A percentile compares a stretch with the other conserved stretches of the same genome.
Evolutionary conservation across 2,329 filamentous ascomycete species (phyloP).

Genomic region (Colletotrichum musicola): DNA sequence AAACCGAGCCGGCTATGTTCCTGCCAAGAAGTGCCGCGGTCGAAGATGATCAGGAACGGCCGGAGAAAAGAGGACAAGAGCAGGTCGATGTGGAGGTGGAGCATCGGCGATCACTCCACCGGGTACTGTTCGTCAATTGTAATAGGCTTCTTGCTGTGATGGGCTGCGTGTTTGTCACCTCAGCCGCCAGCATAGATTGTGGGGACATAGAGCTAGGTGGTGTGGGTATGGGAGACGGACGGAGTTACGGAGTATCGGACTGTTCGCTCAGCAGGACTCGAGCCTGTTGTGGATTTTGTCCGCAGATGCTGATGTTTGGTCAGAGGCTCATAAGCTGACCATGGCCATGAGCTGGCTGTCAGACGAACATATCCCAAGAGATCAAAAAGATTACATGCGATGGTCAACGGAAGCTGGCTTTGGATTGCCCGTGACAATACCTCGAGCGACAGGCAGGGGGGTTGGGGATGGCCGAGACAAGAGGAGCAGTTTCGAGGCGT

Average conservation of each 20-base stretch:
- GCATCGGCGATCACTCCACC: neutral
- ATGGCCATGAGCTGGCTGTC: neutral
- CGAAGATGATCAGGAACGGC: constrained; percentile 5
- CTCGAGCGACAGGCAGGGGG: neutral
- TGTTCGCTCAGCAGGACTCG: neutral
- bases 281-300: constrained; percentile 3
- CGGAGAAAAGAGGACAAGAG: neutral
- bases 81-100: neutral
- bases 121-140: neutral
- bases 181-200: neutral
- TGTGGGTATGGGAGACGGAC: neutral
- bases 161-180: neutral
- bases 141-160: neutral
- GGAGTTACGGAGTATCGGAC: neutral
- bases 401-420: neutral
- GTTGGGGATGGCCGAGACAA: constrained; percentile 2
- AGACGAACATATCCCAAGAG: neutral
- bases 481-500: neutral
- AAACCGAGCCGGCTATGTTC: constrained; percentile 13
- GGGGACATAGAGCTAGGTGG: neutral
- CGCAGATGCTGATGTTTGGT: constrained; percentile 6
- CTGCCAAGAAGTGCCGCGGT: constrained; percentile 18
- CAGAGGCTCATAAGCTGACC: neutral
- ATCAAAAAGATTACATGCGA: neutral
- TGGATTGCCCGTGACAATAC: neutral